A percentile compares a stretch with the other conserved stretches of the same genome.
Conservation (phyloP, 2,329 filamentous ascomycete species). For the Xylariales sp. region DNA sequence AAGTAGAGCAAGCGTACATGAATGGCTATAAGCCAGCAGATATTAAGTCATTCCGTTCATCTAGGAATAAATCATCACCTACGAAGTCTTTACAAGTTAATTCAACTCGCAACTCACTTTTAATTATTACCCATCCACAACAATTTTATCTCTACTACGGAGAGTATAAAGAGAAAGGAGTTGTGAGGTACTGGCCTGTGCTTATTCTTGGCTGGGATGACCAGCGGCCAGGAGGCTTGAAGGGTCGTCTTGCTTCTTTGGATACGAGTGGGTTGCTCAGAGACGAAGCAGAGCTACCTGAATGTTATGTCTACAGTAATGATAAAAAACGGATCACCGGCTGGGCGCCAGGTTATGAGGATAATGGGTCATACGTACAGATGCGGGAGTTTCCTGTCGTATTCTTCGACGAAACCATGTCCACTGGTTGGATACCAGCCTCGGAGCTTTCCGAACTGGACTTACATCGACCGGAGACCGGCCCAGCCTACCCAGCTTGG, state of each 20-base stretch:
- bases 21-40: slow-evolving; percentile 24
- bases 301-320: slow-evolving; percentile 27
- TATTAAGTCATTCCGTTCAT: background rate
- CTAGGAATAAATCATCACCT: background rate
- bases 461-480: no score
- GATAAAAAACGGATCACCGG: slow-evolving; percentile 23
- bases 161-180: slow-evolving; percentile 17
- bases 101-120: background rate
- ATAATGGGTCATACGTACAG: slow-evolving; percentile 25
- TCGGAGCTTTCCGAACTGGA: slow-evolving; percentile 14
- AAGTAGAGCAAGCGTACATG: slow-evolving; percentile 21
- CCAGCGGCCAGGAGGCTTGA: slow-evolving; percentile 21
- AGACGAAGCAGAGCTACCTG: slow-evolving; percentile 15
- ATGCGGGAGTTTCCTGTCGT: slow-evolving; percentile 34
- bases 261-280: slow-evolving; percentile 25
- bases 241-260: slow-evolving; percentile 19
- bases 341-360: slow-evolving; percentile 31
- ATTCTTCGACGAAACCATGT: slow-evolving; percentile 27
- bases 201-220: slow-evolving; percentile 32
- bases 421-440: slow-evolving; percentile 18
- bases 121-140: slow-evolving; percentile 20
- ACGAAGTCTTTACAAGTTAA: slow-evolving; percentile 3
- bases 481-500: no score
- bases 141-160: slow-evolving; percentile 29
- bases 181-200: slow-evolving; percentile 23